Conservation (phyloP, 768 basidiomycete genomes). For the Albatrellus ellisii region DNA sequence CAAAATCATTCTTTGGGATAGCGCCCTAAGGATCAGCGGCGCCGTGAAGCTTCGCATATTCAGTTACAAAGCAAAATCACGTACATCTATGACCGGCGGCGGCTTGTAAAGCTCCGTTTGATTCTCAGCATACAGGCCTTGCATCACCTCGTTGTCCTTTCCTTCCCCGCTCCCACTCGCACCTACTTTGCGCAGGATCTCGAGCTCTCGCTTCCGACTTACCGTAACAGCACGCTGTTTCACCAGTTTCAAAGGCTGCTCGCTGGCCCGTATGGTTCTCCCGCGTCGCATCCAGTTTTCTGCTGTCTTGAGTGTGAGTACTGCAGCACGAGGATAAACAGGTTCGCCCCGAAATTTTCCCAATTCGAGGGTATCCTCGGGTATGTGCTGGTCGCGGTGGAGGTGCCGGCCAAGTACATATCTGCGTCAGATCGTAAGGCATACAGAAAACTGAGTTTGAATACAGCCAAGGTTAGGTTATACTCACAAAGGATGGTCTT, state of each 20-base stretch:
- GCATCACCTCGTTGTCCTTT: constrained; percentile 46
- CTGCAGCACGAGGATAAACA: constrained; percentile 76
- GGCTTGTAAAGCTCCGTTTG: constrained; percentile 82
- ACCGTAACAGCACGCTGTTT: constrained; percentile 80
- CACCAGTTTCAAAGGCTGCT: constrained; percentile 82
- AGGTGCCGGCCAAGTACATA: constrained; percentile 83
- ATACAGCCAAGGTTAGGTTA: neutral
- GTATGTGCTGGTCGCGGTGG: constrained; percentile 74
- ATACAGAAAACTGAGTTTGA: neutral
- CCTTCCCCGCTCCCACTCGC: constrained; percentile 15
- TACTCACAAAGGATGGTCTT: constrained; percentile 82
- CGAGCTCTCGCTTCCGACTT: constrained; percentile 59
- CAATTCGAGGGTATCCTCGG: constrained; percentile 58
- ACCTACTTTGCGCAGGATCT: constrained; percentile 33
- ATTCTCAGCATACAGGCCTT: constrained; percentile 71
- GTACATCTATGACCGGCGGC: constrained; percentile 62
- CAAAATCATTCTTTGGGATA: constrained; percentile 91
- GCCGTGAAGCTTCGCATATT: constrained; percentile 1
- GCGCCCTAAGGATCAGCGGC: constrained; percentile 44
- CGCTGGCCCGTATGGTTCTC: constrained; percentile 51
- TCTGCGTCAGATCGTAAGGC: constrained; percentile 25
- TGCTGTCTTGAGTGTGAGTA: constrained; percentile 77
- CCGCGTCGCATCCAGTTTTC: constrained; percentile 96
- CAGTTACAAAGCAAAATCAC: constrained; percentile 3
- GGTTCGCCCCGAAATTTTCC: constrained; percentile 90